Percentiles rank a stretch among this genome's conserved stretches.
Evolutionary conservation across 495 filamentous ascomycete genomes (phyloP).

Genomic region (Podospora bellae-mahoneyi): DNA sequence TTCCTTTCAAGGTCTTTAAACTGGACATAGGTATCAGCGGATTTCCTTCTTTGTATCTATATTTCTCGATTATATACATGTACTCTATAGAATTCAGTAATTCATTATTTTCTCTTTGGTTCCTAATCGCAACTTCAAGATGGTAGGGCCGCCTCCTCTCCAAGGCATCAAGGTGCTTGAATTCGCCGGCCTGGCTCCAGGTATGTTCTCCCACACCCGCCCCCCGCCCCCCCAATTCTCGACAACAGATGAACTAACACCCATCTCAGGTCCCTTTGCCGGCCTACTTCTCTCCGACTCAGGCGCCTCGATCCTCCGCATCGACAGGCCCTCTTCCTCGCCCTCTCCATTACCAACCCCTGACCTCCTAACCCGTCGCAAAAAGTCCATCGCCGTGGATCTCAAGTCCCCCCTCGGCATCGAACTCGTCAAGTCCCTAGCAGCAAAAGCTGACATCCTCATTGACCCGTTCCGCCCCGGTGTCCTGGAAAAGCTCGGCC

Average conservation of each 20-base stretch:
- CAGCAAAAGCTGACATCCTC: slow-evolving; percentile 65
- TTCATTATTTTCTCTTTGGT: not conserved
- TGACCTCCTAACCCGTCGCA: slow-evolving; percentile 75
- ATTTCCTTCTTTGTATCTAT: not conserved
- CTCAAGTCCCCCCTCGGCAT: slow-evolving; percentile 64
- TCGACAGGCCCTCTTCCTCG: slow-evolving; percentile 60
- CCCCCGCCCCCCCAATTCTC: not conserved
- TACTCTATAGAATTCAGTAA: not conserved
- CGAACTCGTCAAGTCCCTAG: slow-evolving; percentile 61
- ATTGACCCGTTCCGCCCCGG: slow-evolving; percentile 93
- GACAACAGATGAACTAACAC: slow-evolving; percentile 29
- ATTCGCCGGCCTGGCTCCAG: slow-evolving; percentile 85
- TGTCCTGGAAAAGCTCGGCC: slow-evolving; percentile 76
- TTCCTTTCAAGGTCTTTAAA: not conserved
- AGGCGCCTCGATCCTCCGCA: slow-evolving; percentile 80
- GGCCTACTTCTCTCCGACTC: slow-evolving; percentile 86
- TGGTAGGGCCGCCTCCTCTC: slow-evolving; percentile 60
- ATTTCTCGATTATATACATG: not conserved
- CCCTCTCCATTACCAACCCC: slow-evolving; percentile 42
- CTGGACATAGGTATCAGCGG: not conserved
- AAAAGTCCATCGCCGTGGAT: slow-evolving; percentile 72
- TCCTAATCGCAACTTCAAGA: slow-evolving; percentile 17
- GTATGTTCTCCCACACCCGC: slow-evolving; percentile 40
- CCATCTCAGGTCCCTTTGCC: slow-evolving; percentile 65
- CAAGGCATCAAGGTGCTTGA: slow-evolving; percentile 78